Conservation (phyloP, 2,329 filamentous ascomycete species). For the Aphanoascus verrucosus region DNA sequence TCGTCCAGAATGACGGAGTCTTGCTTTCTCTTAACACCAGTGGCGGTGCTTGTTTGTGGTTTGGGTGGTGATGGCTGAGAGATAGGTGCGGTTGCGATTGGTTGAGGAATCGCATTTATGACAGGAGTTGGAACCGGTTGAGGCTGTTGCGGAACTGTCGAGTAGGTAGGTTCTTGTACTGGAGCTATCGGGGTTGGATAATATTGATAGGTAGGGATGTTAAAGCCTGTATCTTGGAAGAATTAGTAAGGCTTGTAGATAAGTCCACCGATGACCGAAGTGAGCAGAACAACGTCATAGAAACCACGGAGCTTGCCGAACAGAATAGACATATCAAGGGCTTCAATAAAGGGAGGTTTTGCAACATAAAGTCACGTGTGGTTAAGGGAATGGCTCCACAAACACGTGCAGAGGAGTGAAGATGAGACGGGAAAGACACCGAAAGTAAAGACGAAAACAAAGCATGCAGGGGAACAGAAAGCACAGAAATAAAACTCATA, state of each 20-base stretch:
- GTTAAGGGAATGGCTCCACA: background rate
- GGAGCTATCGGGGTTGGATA: slow-evolving; percentile 13
- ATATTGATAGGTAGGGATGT: slow-evolving; percentile 15
- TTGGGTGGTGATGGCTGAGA: slow-evolving; percentile 4
- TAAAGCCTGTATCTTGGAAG: slow-evolving; percentile 13
- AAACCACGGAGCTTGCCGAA: background rate
- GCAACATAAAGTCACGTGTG: background rate
- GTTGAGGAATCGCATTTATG: background rate
- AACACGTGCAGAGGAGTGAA: background rate
- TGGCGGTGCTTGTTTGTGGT: background rate
- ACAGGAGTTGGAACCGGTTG: background rate
- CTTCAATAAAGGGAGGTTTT: background rate
- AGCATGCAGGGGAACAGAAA: background rate
- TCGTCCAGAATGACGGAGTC: slow-evolving; percentile 53
- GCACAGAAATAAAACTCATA: background rate
- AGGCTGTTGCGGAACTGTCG: slow-evolving; percentile 1
- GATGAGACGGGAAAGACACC: background rate
- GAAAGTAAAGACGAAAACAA: background rate
- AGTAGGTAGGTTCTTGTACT: slow-evolving; percentile 10
- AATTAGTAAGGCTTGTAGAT: background rate
- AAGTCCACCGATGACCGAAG: background rate
- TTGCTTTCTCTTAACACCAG: slow-evolving; percentile 12
- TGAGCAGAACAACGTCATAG: background rate
- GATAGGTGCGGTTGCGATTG: background rate
- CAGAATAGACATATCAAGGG: background rate